A percentile compares a stretch with the other conserved stretches of the same genome.
These are phyloP conservation scores for Wickerhamomyces tratensis DNA, from an alignment of 805 yeast genomes.

Conservation along the genomic window DNA sequence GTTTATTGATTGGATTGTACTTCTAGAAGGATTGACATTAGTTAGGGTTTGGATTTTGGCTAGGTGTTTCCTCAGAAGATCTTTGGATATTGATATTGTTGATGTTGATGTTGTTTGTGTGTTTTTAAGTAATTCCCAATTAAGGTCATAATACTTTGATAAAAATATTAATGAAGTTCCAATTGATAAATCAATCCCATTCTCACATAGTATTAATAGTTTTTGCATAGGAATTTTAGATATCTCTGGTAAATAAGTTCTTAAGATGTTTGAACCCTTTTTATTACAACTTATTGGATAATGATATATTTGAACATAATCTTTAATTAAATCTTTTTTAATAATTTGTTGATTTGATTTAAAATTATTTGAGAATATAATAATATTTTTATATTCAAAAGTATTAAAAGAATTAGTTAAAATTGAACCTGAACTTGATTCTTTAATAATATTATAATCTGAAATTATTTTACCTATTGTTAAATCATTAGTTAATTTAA, in stretches of 20 bases:
- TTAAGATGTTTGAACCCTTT: slow-evolving; percentile 55
- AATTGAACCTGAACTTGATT: slow-evolving; percentile 54
- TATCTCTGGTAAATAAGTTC: slow-evolving; percentile 37
- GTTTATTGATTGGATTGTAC: slow-evolving; percentile 67
- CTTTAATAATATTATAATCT: slow-evolving; percentile 21
- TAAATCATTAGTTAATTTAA: too few species aligned
- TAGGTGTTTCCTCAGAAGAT: slow-evolving; percentile 44
- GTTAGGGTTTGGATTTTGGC: slow-evolving; percentile 35
- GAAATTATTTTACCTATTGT: neutral
- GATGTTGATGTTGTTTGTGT: slow-evolving; percentile 17
- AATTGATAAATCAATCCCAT: slow-evolving; percentile 57
- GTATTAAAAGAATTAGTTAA: slow-evolving; percentile 35
- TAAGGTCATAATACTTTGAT: slow-evolving; percentile 31
- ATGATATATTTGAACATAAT: neutral
- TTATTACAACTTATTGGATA: slow-evolving; percentile 34
- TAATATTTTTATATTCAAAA: neutral
- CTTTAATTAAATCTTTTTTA: too few species aligned
- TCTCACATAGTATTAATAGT: slow-evolving; percentile 43
- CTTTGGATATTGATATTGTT: slow-evolving; percentile 31
- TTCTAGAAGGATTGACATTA: slow-evolving; percentile 67
- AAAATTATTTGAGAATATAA: slow-evolving; percentile 5
- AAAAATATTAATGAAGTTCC: slow-evolving; percentile 48
- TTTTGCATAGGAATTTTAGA: slow-evolving; percentile 15
- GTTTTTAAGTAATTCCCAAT: slow-evolving; percentile 25
- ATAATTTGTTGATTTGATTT: neutral